Evolutionary conservation across 2,329 filamentous ascomycete species (phyloP).

Genomic region (Aspergillus persii): DNA sequence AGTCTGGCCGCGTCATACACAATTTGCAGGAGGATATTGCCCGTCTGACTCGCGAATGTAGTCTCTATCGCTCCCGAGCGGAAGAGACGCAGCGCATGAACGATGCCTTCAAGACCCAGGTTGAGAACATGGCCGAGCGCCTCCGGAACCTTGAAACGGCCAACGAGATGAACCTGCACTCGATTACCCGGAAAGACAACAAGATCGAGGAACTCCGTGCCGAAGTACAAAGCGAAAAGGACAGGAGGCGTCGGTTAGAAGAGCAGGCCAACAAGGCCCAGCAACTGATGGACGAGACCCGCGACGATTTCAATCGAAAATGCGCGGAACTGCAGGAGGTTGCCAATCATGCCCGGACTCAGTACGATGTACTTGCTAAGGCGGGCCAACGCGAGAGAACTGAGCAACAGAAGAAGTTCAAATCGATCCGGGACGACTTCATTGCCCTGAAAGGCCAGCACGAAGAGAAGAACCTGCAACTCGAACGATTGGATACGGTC

Average conservation of each 20-base stretch:
- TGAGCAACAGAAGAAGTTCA: constrained; percentile 40
- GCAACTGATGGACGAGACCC: constrained; percentile 39
- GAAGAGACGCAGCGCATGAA: constrained; percentile 49
- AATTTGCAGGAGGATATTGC: constrained; percentile 52
- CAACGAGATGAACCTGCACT: constrained; percentile 47
- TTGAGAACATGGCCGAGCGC: constrained; percentile 46
- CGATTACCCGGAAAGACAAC: constrained; percentile 47
- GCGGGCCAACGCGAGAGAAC: constrained; percentile 41
- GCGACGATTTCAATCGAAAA: constrained; percentile 40
- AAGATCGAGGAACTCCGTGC: constrained; percentile 47
- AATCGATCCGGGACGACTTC: constrained; percentile 37
- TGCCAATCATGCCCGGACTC: constrained; percentile 37
- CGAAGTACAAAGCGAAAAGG: constrained; percentile 43
- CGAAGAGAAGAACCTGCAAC: constrained; percentile 35
- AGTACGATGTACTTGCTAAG: constrained; percentile 45
- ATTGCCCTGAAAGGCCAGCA: constrained; percentile 34
- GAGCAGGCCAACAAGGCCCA: constrained; percentile 36
- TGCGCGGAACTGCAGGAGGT: constrained; percentile 39
- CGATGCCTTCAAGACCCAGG: constrained; percentile 45
- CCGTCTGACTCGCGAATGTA: constrained; percentile 47
- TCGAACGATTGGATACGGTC: constrained; percentile 44
- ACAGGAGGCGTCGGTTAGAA: constrained; percentile 42
- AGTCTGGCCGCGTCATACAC: constrained; percentile 52
- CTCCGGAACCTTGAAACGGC: constrained; percentile 47
- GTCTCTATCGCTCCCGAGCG: constrained; percentile 43